These are phyloP conservation scores for Coffea eugenioides DNA, from an alignment of 257 asterid genomes.

Conservation along the genomic window DNA sequence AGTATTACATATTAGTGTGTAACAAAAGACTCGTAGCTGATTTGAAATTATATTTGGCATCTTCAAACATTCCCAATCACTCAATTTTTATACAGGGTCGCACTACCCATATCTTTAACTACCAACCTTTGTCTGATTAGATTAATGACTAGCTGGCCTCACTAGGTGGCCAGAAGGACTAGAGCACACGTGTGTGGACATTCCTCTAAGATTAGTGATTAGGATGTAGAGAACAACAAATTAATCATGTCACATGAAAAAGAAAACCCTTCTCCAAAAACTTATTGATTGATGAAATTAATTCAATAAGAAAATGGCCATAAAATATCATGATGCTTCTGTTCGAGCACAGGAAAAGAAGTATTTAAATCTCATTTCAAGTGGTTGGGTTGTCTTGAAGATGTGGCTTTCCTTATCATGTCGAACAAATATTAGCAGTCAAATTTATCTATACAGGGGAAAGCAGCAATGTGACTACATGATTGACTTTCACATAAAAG, in stretches of 20 bases:
- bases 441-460: too few species aligned
- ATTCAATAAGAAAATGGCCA: too few species aligned
- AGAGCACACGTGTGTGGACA: conserved; percentile 19
- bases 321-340: too few species aligned
- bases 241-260: background rate
- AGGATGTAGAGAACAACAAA: background rate
- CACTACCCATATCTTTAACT: background rate
- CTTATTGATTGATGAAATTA: conserved; percentile 4
- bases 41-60: background rate
- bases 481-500: too few species aligned
- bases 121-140: background rate
- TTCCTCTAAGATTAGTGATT: background rate
- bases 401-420: too few species aligned
- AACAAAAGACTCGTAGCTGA: too few species aligned
- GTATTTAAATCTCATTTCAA: too few species aligned
- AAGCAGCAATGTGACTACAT: too few species aligned
- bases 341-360: too few species aligned
- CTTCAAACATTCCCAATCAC: conserved; percentile 9
- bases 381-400: too few species aligned
- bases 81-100: background rate
- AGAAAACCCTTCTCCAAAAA: background rate
- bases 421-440: too few species aligned
- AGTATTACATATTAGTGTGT: too few species aligned
- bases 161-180: conserved; percentile 1
- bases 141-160: conserved; percentile 1